Evolutionary conservation across 345 rosid genomes (phyloP).

Genomic region (Ailanthus altissimus): DNA sequence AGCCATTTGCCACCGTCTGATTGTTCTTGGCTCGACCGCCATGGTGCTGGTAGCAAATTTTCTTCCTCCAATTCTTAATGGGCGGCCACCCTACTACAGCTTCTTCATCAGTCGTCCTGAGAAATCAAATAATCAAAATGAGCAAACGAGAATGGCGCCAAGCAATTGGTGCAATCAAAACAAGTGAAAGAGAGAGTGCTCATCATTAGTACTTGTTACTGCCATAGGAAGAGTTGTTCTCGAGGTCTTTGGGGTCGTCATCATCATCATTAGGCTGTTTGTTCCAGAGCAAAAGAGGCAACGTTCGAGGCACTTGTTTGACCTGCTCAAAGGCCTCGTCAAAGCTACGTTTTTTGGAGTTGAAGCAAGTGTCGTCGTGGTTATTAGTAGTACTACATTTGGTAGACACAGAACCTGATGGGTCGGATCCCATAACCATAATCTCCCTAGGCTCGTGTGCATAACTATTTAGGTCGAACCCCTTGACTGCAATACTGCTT

Average conservation of each 20-base stretch:
- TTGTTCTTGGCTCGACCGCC: not conserved
- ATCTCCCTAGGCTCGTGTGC: slow-evolving; percentile 10
- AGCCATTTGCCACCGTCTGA: slow-evolving; percentile 22
- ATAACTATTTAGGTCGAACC: slow-evolving; percentile 33
- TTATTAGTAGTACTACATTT: not conserved
- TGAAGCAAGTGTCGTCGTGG: not conserved
- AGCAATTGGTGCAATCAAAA: not conserved
- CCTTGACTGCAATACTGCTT: slow-evolving; percentile 2
- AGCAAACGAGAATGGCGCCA: not conserved
- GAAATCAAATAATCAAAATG: not conserved
- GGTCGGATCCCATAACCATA: slow-evolving; percentile 3
- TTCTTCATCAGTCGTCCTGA: slow-evolving; percentile 26
- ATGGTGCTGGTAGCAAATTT: not conserved
- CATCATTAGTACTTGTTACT: slow-evolving; percentile 20
- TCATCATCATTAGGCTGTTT: slow-evolving; percentile 25
- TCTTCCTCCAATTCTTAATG: slow-evolving; percentile 29
- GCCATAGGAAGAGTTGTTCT: slow-evolving; percentile 14
- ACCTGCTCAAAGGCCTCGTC: slow-evolving; percentile 24
- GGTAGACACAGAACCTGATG: slow-evolving; percentile 1
- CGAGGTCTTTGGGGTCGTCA: slow-evolving; percentile 7
- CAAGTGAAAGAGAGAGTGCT: not conserved
- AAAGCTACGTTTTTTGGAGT: slow-evolving; percentile 26
- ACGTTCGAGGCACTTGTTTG: slow-evolving; percentile 26
- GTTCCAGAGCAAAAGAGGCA: slow-evolving; percentile 39
- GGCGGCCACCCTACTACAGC: slow-evolving; percentile 48